Conservation (phyloP, 257 asterid species). For the Solanum raphanifolium region DNA sequence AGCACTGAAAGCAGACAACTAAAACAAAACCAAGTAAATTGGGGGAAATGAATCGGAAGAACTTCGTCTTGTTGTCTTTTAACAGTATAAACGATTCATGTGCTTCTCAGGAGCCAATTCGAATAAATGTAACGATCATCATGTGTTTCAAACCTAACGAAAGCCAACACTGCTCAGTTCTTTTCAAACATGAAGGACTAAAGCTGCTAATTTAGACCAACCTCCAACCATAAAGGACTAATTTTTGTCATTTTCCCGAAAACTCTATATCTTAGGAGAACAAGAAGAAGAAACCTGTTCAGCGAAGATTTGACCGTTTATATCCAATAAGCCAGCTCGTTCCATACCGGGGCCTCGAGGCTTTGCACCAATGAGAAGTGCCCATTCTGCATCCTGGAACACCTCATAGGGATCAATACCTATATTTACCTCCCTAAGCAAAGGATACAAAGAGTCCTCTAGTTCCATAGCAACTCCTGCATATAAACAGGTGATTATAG, state of each 20-base stretch:
- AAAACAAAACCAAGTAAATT: neutral
- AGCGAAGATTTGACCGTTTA: slow-evolving; percentile 84
- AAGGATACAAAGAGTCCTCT: slow-evolving; percentile 89
- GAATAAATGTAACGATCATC: neutral
- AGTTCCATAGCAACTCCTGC: slow-evolving; percentile 99
- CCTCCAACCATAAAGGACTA: neutral
- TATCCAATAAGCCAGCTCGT: slow-evolving; percentile 78
- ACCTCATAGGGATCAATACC: slow-evolving; percentile 91
- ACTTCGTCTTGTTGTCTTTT: neutral
- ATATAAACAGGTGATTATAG: neutral
- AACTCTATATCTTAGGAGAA: neutral
- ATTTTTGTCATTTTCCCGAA: neutral
- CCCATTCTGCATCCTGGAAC: slow-evolving; percentile 96
- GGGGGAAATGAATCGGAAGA: neutral
- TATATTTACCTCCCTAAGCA: slow-evolving; percentile 88
- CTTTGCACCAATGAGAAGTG: slow-evolving; percentile 95
- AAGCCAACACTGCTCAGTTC: neutral
- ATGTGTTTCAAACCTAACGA: neutral
- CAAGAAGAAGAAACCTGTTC: slow-evolving; percentile 45
- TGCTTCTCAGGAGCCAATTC: neutral
- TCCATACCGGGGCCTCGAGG: slow-evolving; percentile 99
- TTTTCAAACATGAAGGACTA: neutral
- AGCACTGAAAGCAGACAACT: neutral
- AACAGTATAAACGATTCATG: neutral
- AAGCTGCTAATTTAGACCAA: neutral